A percentile compares a stretch with the other conserved stretches of the same genome.
These are phyloP conservation scores for Nitzschia sp. DNA, from an alignment of 108 stramenopile genomes.

Conservation along the genomic window DNA sequence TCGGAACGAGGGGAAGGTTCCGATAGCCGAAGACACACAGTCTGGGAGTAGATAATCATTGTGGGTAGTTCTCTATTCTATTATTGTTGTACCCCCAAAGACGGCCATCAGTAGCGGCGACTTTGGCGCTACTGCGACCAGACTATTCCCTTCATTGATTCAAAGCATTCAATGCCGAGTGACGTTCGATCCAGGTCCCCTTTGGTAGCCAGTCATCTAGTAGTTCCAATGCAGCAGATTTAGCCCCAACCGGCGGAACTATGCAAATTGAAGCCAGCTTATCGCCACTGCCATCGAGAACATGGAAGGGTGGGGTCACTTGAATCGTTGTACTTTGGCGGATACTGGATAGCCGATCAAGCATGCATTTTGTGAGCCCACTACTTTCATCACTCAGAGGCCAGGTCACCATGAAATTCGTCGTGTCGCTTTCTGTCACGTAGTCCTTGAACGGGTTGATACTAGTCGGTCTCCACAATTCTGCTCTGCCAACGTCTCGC, in stretches of 20 bases:
- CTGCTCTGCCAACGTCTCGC: neutral
- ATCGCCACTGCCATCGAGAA: conserved; percentile 15
- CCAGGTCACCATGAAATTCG: conserved; percentile 3
- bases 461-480: neutral
- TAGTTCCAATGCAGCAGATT: neutral
- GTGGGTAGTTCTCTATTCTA: too few species aligned
- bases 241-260: neutral
- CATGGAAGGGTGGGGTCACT: conserved; percentile 6
- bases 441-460: conserved; percentile 12
- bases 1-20: too few species aligned
- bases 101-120: too few species aligned
- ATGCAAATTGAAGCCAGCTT: conserved; percentile 15
- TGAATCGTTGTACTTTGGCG: conserved; percentile 1
- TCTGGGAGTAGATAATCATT: too few species aligned
- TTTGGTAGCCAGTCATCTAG: neutral
- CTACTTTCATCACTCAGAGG: neutral
- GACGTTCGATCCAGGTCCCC: neutral
- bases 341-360: neutral
- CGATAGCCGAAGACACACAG: too few species aligned
- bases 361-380: neutral
- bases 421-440: conserved; percentile 1
- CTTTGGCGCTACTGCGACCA: too few species aligned
- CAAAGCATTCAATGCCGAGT: neutral
- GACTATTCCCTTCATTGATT: neutral
- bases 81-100: too few species aligned